phyloP scores from a whole-genome alignment of 192 early-diverging fungal species.

The Entomortierella lignicola region DNA sequence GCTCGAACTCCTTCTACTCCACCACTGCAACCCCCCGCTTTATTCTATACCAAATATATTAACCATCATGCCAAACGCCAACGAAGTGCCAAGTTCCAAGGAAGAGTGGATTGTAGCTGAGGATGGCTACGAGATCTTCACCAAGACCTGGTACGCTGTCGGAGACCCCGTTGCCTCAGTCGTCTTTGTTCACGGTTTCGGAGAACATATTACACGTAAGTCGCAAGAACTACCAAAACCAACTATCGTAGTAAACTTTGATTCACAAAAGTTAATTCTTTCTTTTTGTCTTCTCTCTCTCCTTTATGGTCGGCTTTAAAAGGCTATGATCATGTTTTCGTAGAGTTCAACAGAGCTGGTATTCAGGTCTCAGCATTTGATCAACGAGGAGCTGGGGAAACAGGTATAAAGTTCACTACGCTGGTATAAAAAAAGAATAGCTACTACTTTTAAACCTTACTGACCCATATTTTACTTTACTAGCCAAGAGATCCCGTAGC shows the following conservation, averaged over 20 bases:
- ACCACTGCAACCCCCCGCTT: too few species aligned
- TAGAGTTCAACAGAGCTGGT: constrained; percentile 61
- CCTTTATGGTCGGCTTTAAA: not conserved
- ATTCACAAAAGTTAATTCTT: not conserved
- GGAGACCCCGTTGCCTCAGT: constrained; percentile 46
- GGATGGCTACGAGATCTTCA: constrained; percentile 59
- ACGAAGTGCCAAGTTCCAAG: constrained; percentile 16
- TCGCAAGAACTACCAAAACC: not conserved
- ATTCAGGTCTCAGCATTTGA: constrained; percentile 70
- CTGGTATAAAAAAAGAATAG: too few species aligned
- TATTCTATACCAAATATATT: too few species aligned
- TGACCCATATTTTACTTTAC: not conserved
- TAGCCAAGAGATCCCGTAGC: constrained; percentile 56
- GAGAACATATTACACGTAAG: constrained; percentile 61
- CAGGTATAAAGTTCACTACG: constrained; percentile 33
- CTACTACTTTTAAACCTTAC: too few species aligned
- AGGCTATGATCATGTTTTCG: constrained; percentile 70
- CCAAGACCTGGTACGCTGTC: constrained; percentile 61
- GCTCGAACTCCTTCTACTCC: too few species aligned
- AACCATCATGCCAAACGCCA: too few species aligned
- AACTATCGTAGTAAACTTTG: not conserved
- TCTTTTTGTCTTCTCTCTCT: not conserved
- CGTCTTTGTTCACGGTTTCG: constrained; percentile 67
- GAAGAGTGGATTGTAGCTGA: constrained; percentile 59
- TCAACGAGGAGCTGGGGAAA: constrained; percentile 77